phyloP scores from a whole-genome alignment of 169 alveolate species.

The Plasmodium vivax region DNA sequence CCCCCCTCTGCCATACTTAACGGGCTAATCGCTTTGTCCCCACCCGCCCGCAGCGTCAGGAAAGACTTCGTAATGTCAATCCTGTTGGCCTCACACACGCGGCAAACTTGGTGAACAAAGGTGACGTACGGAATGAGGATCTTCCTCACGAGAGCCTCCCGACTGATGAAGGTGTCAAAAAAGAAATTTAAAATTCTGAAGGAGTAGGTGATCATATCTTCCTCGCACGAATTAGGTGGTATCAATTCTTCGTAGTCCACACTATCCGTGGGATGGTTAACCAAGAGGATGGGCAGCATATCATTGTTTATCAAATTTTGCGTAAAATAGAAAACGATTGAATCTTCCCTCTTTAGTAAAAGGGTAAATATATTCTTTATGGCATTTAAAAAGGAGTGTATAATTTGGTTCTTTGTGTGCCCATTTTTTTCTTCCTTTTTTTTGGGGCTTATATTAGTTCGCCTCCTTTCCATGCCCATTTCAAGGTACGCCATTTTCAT shows the following conservation, averaged over 20 bases:
- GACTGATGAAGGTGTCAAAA: conserved; percentile 38
- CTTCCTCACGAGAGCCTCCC: neutral
- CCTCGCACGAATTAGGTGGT: conserved; percentile 22
- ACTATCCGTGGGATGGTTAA: neutral
- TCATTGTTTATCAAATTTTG: conserved; percentile 19
- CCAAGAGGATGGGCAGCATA: conserved; percentile 29
- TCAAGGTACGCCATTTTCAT: conserved; percentile 39
- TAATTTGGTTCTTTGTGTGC: conserved; percentile 32
- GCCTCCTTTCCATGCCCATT: neutral
- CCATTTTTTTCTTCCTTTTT: neutral
- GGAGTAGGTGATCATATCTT: conserved; percentile 48
- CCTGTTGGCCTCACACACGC: conserved; percentile 21
- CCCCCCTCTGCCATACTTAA: neutral
- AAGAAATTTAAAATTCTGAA: conserved; percentile 24
- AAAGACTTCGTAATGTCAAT: conserved; percentile 31
- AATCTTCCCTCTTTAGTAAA: conserved; percentile 33
- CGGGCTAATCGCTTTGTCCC: neutral
- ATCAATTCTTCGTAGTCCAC: conserved; percentile 5
- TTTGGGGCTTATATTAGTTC: neutral
- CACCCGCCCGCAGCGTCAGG: neutral
- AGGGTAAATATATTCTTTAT: conserved; percentile 52
- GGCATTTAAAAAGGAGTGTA: conserved; percentile 40
- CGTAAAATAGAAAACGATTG: conserved; percentile 47
- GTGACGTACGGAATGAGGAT: conserved; percentile 23
- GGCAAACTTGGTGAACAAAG: conserved; percentile 22